These are phyloP conservation scores for Chenopodium formosanum DNA, from an alignment of 148 eudicot genomes.

Conservation along the genomic window DNA sequence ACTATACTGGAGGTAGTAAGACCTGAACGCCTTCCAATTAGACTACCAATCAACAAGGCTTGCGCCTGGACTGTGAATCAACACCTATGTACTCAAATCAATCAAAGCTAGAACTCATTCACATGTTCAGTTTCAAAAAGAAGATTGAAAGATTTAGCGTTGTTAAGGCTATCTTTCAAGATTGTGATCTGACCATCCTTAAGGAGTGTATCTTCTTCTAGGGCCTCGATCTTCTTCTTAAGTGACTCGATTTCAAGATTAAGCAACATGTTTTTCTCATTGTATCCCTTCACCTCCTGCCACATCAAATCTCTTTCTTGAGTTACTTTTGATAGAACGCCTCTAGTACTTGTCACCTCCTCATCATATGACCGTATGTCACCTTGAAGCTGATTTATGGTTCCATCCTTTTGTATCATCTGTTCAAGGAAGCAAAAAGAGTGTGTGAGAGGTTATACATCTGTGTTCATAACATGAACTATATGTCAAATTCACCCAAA, in stretches of 20 bases:
- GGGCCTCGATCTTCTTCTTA: slow-evolving; percentile 30
- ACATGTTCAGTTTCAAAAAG: slow-evolving; percentile 27
- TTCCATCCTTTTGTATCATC: slow-evolving; percentile 32
- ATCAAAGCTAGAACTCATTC: slow-evolving; percentile 17
- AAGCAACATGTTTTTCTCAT: slow-evolving; percentile 35
- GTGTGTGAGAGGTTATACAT: not conserved
- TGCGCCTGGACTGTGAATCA: not conserved
- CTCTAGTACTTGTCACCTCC: slow-evolving; percentile 20
- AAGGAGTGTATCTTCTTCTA: slow-evolving; percentile 39
- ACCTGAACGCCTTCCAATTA: not conserved
- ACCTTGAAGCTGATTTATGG: slow-evolving; percentile 27
- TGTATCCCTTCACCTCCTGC: slow-evolving; percentile 35
- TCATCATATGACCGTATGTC: slow-evolving; percentile 27
- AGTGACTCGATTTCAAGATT: slow-evolving; percentile 27
- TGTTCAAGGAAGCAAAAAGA: slow-evolving; percentile 3
- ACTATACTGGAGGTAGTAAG: not conserved
- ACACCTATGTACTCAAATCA: not conserved
- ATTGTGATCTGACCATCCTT: slow-evolving; percentile 41
- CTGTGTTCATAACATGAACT: not conserved
- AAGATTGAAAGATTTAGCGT: slow-evolving; percentile 28
- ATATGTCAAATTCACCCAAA: not conserved
- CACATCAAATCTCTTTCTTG: slow-evolving; percentile 38
- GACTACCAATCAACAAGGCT: not conserved
- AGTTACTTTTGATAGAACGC: slow-evolving; percentile 32
- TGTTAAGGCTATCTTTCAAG: slow-evolving; percentile 35